These are phyloP conservation scores for Russula sp. DNA, from an alignment of 768 basidiomycete genomes.

Conservation along the genomic window DNA sequence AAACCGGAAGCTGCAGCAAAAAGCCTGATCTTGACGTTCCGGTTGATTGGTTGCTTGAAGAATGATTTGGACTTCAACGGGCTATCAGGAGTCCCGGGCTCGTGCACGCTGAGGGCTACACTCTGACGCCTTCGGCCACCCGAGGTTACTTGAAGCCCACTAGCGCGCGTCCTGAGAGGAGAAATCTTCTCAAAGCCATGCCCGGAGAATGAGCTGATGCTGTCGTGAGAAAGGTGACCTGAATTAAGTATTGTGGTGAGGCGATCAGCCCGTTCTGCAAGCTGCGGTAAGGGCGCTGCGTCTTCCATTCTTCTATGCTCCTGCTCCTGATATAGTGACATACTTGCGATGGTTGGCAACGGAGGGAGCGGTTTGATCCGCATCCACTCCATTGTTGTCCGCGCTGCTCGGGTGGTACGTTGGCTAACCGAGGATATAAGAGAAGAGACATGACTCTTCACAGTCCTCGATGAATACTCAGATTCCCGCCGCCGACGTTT, in stretches of 20 bases:
- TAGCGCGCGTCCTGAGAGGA: neutral
- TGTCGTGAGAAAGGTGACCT: slow-evolving; percentile 49
- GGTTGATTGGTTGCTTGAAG: slow-evolving; percentile 10
- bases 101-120: neutral
- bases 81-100: neutral
- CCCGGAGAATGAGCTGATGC: slow-evolving; percentile 28
- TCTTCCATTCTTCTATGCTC: slow-evolving; percentile 43
- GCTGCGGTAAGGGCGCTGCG: slow-evolving; percentile 44
- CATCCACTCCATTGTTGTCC: slow-evolving; percentile 32
- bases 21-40: slow-evolving; percentile 19
- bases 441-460: slow-evolving; percentile 44
- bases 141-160: neutral
- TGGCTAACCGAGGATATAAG: slow-evolving; percentile 38
- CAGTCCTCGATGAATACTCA: slow-evolving; percentile 35
- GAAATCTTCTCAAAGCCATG: neutral
- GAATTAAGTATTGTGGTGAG: slow-evolving; percentile 47
- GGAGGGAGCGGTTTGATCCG: slow-evolving; percentile 53
- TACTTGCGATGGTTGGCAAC: slow-evolving; percentile 46
- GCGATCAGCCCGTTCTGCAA: slow-evolving; percentile 45
- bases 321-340: slow-evolving; percentile 38
- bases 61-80: slow-evolving; percentile 11
- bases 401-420: slow-evolving; percentile 12
- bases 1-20: slow-evolving; percentile 17
- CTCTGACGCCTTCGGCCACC: slow-evolving; percentile 15
- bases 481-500: slow-evolving; percentile 33